Evolutionary conservation across 2,329 filamentous ascomycete genomes (phyloP), one percentile per base, ranked within the genome.

Genomic region (Akanthomyces dipterigenus): DNA sequence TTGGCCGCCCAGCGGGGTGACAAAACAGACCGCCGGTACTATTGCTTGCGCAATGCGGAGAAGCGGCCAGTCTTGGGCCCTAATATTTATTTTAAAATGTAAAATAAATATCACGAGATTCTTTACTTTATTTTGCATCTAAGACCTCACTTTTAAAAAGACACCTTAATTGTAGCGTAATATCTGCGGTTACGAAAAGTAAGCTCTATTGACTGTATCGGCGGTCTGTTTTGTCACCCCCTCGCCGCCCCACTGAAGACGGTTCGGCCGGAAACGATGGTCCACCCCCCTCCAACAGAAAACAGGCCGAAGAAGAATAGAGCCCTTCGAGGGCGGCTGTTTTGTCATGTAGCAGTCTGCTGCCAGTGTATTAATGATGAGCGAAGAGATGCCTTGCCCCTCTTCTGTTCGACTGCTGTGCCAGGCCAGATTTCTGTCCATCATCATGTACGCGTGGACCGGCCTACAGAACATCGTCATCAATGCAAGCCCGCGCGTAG

Each of bases 181-280:
- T n/a, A n/a, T n/a, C n/a, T n/a, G n/a, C n/a, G n/a, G n/a, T n/a
- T n/a, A n/a, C n/a, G n/a, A n/a, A n/a, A n/a, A n/a, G n/a, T n/a
- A n/a, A n/a, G n/a, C n/a, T n/a, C n/a, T n/a, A n/a, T n/a, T n/a
- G n/a, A n/a, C n/a, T n/a, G n/a, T n/a, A n/a, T n/a, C n/a, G n/a
- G n/a, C n/a, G n/a, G n/a, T n/a, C n/a, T n/a, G n/a, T n/a, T n/a
- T n/a, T n/a, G n/a, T n/a, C n/a, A n/a, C n/a, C n/a, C n/a, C n/a
- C n/a, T n/a, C 28, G 24, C 5, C 26, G 26, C 57, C 57, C 57
- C 57, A 60, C 57, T 45, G 40, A 54, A 46, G 24, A 36, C 57
- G 49, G 49, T 36, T 60, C 40, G 40, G 28, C 48, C 48, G 57
- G 49, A 54, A 53, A 28, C 22, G 26, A 28, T 8, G 22, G 34